Conservation (phyloP, 805 yeast species). For the Candida peoriensis region DNA sequence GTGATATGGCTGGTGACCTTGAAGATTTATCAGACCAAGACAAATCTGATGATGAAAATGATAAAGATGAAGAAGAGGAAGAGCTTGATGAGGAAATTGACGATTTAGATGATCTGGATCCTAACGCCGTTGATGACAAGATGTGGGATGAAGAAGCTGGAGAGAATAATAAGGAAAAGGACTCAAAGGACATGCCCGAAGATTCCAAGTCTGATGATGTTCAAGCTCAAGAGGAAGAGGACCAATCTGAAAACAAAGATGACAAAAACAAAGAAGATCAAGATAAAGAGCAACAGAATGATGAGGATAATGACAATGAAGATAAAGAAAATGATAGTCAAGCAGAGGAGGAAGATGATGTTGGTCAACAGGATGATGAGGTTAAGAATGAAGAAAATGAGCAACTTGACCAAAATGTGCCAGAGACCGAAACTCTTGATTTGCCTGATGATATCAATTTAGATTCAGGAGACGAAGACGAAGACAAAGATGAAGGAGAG, state of each 20-base stretch:
- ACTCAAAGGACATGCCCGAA: slow-evolving; percentile 66
- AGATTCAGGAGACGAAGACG: slow-evolving; percentile 71
- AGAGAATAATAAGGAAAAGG: slow-evolving; percentile 74
- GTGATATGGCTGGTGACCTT: slow-evolving; percentile 92
- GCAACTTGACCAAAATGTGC: slow-evolving; percentile 66
- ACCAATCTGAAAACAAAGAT: slow-evolving; percentile 30
- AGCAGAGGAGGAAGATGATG: slow-evolving; percentile 62
- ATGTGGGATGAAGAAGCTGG: slow-evolving; percentile 96
- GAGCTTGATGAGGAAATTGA: slow-evolving; percentile 88
- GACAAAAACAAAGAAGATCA: slow-evolving; percentile 28
- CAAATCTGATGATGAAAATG: slow-evolving; percentile 47
- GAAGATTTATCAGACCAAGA: slow-evolving; percentile 77
- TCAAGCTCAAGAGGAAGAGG: slow-evolving; percentile 34
- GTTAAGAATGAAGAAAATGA: slow-evolving; percentile 65
- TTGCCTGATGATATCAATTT: slow-evolving; percentile 89
- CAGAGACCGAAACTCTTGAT: slow-evolving; percentile 82
- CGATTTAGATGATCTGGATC: slow-evolving; percentile 84
- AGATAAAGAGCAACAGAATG: slow-evolving; percentile 32
- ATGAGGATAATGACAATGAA: slow-evolving; percentile 36
- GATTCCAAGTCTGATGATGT: slow-evolving; percentile 43
- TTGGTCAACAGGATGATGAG: slow-evolving; percentile 78
- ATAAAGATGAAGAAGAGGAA: slow-evolving; percentile 56
- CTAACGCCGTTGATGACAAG: slow-evolving; percentile 92
- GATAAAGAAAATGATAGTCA: slow-evolving; percentile 49
- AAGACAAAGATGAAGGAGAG: slow-evolving; percentile 31